Base-by-base conservation (phyloP, 179 eudicot genomes). In the Gypsophila paniculata region DNA sequence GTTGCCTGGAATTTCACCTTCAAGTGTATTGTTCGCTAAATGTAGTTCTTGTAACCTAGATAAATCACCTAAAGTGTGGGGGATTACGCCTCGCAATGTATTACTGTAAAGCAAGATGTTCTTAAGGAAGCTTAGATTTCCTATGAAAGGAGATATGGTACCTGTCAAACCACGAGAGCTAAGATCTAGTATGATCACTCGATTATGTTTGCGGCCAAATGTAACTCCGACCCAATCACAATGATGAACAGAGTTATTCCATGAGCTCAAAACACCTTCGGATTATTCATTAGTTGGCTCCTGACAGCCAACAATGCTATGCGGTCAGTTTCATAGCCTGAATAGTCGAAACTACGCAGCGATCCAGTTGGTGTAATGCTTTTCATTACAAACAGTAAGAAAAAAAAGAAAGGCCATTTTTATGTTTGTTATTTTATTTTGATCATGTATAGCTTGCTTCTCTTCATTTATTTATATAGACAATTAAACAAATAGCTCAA, bases 191-290 rank as follows among this genome's bases (percentile, higher is more conserved):
- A 15, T 23, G 6, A 59, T 39, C 23, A 79, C 82, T 60, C 82
- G 32, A 8, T 49, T 67, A 52, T 75, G 74, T 38, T 48, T 70
- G 4, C 1, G 58, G 3, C 65, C 61, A 60, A 79, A 79, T 5
- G 63, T 74, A 18, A 74, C 72, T 57, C 82, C 82, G 17, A 29
- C 21, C 82, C 82, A 74, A 0, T 70, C 7, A 68, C 82, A 78
- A 18, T 64, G 34, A 29, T 75, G 73, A 18, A 59, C 18, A 1
- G 77, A 73, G 36, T 64, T 26, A 23, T 74, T 74, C 77, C 77
- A 74, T 2, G 77, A 66, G 22, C 21, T 29, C 2, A 74, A 21
- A n/a, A 74, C 72, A 22, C 66, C 59, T 2, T 29, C 42, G 18
- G 77, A 32, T 67, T 55, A 34, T 72, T 23, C 36, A n/a, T 19